Conservation (phyloP, 106 monocot genomes). For the Dendrobium officinale region DNA sequence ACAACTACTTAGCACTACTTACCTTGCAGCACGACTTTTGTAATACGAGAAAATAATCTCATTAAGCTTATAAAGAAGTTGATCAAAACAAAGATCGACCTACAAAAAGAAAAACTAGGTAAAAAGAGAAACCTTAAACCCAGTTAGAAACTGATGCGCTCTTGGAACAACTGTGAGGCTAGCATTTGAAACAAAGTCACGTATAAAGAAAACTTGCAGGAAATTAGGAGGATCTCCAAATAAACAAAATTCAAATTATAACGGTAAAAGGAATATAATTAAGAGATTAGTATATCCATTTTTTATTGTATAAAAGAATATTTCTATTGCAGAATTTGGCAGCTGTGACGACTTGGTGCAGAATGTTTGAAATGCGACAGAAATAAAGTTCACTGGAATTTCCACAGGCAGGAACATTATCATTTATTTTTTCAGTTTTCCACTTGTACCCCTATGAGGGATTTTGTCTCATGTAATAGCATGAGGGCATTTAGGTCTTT, state of each 20-base stretch:
- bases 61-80: slow-evolving; percentile 75
- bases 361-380: too few relatives aligned
- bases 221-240: not conserved
- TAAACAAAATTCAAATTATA: not conserved
- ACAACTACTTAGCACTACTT: slow-evolving; percentile 16
- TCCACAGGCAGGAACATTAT: too few relatives aligned
- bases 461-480: too few relatives aligned
- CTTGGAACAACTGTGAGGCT: not conserved
- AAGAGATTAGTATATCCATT: not conserved
- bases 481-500: too few relatives aligned
- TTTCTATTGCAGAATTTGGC: too few relatives aligned
- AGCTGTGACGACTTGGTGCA: too few relatives aligned
- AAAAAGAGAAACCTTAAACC: not conserved
- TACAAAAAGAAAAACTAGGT: slow-evolving; percentile 13
- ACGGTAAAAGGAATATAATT: not conserved
- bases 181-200: not conserved
- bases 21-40: slow-evolving; percentile 91
- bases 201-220: not conserved
- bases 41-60: slow-evolving; percentile 87
- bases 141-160: not conserved
- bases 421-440: too few relatives aligned
- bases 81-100: slow-evolving; percentile 97
- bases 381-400: too few relatives aligned
- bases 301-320: too few relatives aligned
- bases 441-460: too few relatives aligned